These are phyloP conservation scores for Vicia sativa DNA, from an alignment of 306 rosid genomes.

Conservation along the genomic window DNA sequence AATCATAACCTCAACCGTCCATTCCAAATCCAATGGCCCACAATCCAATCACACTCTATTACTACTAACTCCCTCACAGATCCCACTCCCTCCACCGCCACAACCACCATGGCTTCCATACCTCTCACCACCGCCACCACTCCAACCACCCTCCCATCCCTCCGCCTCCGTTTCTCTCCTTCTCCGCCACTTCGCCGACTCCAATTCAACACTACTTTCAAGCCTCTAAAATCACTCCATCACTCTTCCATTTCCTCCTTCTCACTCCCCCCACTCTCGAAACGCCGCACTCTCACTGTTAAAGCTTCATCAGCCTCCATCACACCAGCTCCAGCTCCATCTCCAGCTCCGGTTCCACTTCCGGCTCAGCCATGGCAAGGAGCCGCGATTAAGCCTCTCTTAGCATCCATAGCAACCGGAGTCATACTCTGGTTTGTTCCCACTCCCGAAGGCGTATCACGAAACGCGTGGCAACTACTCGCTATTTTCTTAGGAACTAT, in stretches of 20 bases:
- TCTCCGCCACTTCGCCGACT: neutral
- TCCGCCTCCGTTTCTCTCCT: constrained; percentile 54
- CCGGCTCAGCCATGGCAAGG: constrained; percentile 81
- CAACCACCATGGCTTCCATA: constrained; percentile 63
- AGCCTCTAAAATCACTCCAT: neutral
- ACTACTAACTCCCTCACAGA: constrained; percentile 30
- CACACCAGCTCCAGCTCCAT: constrained; percentile 41
- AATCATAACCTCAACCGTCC: constrained; percentile 38
- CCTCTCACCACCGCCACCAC: constrained; percentile 55
- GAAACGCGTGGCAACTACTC: constrained; percentile 84
- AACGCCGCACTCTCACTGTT: constrained; percentile 25
- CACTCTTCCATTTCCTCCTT: constrained; percentile 15
- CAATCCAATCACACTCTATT: neutral
- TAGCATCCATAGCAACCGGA: constrained; percentile 82
- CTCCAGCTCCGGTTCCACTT: constrained; percentile 47
- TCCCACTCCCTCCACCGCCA: constrained; percentile 30
- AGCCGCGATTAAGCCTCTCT: constrained; percentile 74
- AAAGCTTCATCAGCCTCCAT: constrained; percentile 50
- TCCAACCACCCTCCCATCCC: constrained; percentile 47
- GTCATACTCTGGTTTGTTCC: constrained; percentile 83
- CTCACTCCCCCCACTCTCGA: constrained; percentile 24
- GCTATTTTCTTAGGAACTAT: constrained; percentile 91
- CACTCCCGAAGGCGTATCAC: constrained; percentile 74
- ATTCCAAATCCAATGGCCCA: constrained; percentile 49
- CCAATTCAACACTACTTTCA: constrained; percentile 13